Conservation (phyloP, 495 filamentous ascomycete genomes). For the Lindgomyces ingoldianus region DNA sequence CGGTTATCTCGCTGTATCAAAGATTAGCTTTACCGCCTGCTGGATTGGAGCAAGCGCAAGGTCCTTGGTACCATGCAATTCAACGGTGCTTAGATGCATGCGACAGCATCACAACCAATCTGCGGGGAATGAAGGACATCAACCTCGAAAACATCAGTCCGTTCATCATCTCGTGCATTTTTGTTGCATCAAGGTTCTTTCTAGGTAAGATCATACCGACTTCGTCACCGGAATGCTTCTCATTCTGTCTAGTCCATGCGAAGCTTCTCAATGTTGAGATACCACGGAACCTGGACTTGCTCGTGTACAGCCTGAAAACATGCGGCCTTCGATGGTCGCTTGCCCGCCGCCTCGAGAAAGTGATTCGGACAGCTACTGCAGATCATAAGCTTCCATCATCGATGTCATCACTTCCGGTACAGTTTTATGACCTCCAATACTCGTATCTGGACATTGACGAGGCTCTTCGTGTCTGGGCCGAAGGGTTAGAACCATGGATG, state of each 20-base stretch:
- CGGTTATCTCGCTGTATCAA: conserved; percentile 41
- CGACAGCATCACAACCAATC: conserved; percentile 38
- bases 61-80: conserved; percentile 42
- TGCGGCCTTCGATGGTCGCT: conserved; percentile 22
- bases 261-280: conserved; percentile 26
- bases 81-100: conserved; percentile 43
- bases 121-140: conserved; percentile 36
- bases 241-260: conserved; percentile 14
- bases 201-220: conserved; percentile 14
- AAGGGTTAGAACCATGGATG: conserved; percentile 29
- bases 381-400: conserved; percentile 22
- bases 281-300: conserved; percentile 24
- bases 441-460: conserved; percentile 30
- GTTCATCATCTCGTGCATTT: conserved; percentile 41
- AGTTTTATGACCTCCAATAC: conserved; percentile 30
- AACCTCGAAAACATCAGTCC: conserved; percentile 42
- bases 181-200: conserved; percentile 43
- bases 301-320: conserved; percentile 28
- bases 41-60: conserved; percentile 27
- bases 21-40: conserved; percentile 30
- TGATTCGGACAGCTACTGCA: conserved; percentile 21
- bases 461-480: conserved; percentile 28
- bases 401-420: conserved; percentile 19
- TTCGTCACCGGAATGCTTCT: neutral
- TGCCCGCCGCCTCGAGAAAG: conserved; percentile 26